phyloP scores from a whole-genome alignment of 2,329 filamentous ascomycete species.

The Geoglossum cookeanum region DNA sequence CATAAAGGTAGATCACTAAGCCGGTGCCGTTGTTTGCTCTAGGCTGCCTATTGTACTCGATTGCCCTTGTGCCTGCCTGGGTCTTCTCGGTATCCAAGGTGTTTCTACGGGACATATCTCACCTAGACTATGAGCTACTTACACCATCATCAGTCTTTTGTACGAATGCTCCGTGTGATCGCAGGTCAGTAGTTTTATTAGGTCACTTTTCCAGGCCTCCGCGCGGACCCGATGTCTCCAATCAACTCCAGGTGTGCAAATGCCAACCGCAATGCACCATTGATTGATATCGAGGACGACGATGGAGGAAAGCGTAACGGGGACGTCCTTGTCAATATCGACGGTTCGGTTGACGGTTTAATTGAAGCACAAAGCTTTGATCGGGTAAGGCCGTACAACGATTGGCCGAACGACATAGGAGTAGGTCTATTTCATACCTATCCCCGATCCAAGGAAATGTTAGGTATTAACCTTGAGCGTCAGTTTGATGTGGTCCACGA shows the following conservation, averaged over 20 bases:
- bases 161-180: neutral
- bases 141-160: neutral
- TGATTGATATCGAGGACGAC: neutral
- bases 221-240: neutral
- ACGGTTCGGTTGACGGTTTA: neutral
- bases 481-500: slow-evolving; percentile 20
- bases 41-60: neutral
- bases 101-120: neutral
- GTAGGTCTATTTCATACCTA: neutral
- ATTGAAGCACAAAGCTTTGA: neutral
- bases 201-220: neutral
- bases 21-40: neutral
- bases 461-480: neutral
- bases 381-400: slow-evolving; percentile 1
- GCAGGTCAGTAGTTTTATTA: too few species aligned
- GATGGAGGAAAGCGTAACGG: neutral
- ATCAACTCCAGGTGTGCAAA: neutral
- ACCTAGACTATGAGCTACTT: neutral
- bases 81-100: neutral
- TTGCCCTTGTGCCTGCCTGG: neutral
- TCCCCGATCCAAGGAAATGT: neutral
- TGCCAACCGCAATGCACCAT: neutral
- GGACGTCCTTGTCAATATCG: neutral
- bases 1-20: neutral
- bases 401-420: slow-evolving; percentile 5